Evolutionary conservation across 108 stramenopile genomes (phyloP), one percentile per base, ranked within the genome.

Genomic region (Licmophora abbreviata): DNA sequence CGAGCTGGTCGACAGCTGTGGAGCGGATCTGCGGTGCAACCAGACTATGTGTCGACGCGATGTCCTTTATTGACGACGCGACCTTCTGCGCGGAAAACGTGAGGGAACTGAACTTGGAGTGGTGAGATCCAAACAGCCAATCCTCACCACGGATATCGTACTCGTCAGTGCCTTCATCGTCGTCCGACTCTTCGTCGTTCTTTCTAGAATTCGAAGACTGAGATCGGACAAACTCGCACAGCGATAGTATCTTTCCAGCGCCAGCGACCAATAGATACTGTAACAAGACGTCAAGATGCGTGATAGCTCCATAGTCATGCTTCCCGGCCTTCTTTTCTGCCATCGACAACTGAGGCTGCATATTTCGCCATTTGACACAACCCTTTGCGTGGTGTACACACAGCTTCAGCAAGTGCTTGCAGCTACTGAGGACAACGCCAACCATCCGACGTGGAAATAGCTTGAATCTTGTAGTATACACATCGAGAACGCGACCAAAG

Each of bases 321-420:
- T n/a, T 29, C 17, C 48, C 48, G 14, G 48, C 48, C 33, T 50
- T 18, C 30, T 25, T 18, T 31, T 50, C 48, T 14, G 14, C 28
- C 15, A 32, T 20, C 4, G 48, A 24, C 2, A 50, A 31, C 2
- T 32, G 30, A 18, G 48, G 48, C 8, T 50, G 48, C 29, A 25
- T n/a, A 12, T 50, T 50, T 50, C 48, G 28, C 48, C 48, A 50
- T 15, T 50, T 31, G 2, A 50, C 30, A 25, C 48, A 50, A 2
- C 2, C 28, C 12, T 50, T 29, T 20, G 29, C 3, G 17, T 50
- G 28, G 30, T 15, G 2, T 15, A 29, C 33, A 32, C 18, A 32
- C 28, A 50, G 12, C 30, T 50, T 25, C 25, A 50, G 12, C 21
- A 50, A 14, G 17, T 50, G 28, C 2, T 20, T 18, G 8, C 48